These are phyloP conservation scores for Eleusine indica DNA, from an alignment of 176 grass and related monocot genomes.

Conservation along the genomic window DNA sequence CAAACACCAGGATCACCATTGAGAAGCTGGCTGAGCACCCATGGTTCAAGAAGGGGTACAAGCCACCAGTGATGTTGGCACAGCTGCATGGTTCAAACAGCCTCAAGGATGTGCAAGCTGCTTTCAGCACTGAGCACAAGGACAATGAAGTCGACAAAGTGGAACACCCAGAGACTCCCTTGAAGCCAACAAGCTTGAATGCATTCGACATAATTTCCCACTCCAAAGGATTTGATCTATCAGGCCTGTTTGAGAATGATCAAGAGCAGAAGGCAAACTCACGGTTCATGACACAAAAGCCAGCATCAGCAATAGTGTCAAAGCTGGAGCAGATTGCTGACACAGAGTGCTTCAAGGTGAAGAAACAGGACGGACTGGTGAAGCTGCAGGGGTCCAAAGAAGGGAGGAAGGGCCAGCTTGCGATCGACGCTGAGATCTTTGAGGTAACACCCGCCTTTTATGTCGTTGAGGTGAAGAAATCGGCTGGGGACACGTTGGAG, in stretches of 20 bases:
- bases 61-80: conserved; percentile 40
- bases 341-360: conserved; percentile 77
- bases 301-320: conserved; percentile 77
- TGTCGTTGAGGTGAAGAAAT: conserved; percentile 91
- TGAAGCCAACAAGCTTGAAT: conserved; percentile 78
- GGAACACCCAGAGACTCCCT: conserved; percentile 34
- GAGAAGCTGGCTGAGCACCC: conserved; percentile 66
- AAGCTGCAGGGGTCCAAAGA: conserved; percentile 70
- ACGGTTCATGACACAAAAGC: conserved; percentile 73
- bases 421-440: conserved; percentile 84
- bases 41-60: conserved; percentile 90
- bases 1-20: conserved; percentile 69
- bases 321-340: conserved; percentile 89
- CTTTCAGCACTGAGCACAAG: conserved; percentile 54
- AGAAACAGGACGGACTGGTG: conserved; percentile 72
- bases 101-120: conserved; percentile 63
- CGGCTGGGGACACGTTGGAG: conserved; percentile 83
- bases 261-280: conserved; percentile 54
- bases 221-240: conserved; percentile 84
- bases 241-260: conserved; percentile 73
- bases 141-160: conserved; percentile 14
- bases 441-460: conserved; percentile 75
- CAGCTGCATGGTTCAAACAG: conserved; percentile 40
- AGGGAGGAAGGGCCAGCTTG: conserved; percentile 83
- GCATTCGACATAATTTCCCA: conserved; percentile 94